These are phyloP conservation scores for Xerocomus nothofagi DNA, from an alignment of 1,284 basidiomycete species.

Conservation along the genomic window DNA sequence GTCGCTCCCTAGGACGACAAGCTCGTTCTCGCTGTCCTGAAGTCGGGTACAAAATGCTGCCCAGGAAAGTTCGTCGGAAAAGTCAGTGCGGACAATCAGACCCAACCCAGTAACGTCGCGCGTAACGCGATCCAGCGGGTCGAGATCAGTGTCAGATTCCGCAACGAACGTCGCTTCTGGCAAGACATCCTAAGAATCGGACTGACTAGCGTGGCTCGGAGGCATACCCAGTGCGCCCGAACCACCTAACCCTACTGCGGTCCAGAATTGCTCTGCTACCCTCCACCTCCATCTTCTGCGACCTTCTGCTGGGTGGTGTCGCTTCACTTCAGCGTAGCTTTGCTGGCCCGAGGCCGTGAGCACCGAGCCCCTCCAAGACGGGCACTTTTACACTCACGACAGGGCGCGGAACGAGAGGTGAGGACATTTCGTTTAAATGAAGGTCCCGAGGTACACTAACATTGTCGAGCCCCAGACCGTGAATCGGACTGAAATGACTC, in stretches of 20 bases:
- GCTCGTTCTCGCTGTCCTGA: slow-evolving; percentile 50
- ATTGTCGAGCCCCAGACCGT: no score
- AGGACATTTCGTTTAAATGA: slow-evolving; percentile 14
- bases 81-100: slow-evolving; percentile 68
- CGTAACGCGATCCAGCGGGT: slow-evolving; percentile 43
- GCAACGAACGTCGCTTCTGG: slow-evolving; percentile 34
- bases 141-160: slow-evolving; percentile 44
- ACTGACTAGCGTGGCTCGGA: background rate
- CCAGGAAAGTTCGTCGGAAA: slow-evolving; percentile 66
- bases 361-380: background rate
- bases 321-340: slow-evolving; percentile 38
- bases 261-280: slow-evolving; percentile 42
- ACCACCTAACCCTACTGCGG: slow-evolving; percentile 22
- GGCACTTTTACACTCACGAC: slow-evolving; percentile 15
- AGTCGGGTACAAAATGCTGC: slow-evolving; percentile 49
- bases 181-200: slow-evolving; percentile 13
- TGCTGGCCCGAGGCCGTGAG: slow-evolving; percentile 30
- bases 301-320: slow-evolving; percentile 38
- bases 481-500: no score
- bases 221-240: slow-evolving; percentile 12
- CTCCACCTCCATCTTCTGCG: slow-evolving; percentile 42
- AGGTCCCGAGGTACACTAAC: background rate
- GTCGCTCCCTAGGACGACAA: slow-evolving; percentile 32
- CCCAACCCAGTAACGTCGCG: slow-evolving; percentile 43
- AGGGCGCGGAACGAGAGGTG: slow-evolving; percentile 19